Evolutionary conservation across 768 basidiomycete species (phyloP).

Genomic region (Leccinum pellstonianum): DNA sequence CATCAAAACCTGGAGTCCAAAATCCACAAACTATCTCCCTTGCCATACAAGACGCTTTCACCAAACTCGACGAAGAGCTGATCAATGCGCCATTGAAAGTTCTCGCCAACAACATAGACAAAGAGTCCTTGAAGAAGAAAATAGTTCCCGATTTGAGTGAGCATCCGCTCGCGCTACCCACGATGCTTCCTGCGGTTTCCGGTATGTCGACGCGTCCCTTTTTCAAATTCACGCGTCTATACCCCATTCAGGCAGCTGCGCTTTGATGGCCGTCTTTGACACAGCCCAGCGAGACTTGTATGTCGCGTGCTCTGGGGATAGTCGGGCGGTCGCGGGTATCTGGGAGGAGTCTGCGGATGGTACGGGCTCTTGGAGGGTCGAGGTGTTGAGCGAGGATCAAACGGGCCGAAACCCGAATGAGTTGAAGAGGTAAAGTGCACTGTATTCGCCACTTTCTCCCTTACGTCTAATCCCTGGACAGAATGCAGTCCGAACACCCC

Average conservation of each 20-base stretch:
- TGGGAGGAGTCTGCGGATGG: constrained; percentile 71
- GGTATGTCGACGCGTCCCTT: constrained; percentile 37
- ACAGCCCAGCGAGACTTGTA: constrained; percentile 80
- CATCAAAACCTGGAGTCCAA: constrained; percentile 38
- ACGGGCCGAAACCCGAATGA: constrained; percentile 91
- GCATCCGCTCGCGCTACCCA: constrained; percentile 65
- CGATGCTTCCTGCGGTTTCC: constrained; percentile 83
- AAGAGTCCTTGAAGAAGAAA: constrained; percentile 49
- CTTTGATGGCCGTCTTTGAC: constrained; percentile 85
- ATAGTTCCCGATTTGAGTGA: constrained; percentile 63
- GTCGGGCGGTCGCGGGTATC: constrained; percentile 91
- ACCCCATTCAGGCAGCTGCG: constrained; percentile 71
- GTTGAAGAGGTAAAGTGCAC: constrained; percentile 61
- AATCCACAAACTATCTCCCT: constrained; percentile 54
- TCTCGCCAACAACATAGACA: constrained; percentile 56
- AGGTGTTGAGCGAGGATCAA: constrained; percentile 95
- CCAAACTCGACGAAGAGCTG: constrained; percentile 82
- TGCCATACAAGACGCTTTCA: constrained; percentile 77
- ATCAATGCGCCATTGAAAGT: constrained; percentile 73
- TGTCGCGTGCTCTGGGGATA: constrained; percentile 90
- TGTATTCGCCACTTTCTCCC: not conserved
- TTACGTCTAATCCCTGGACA: constrained; percentile 27
- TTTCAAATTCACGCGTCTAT: constrained; percentile 9
- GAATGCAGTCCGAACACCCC: constrained; percentile 83
- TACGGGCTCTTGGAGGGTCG: constrained; percentile 81